These are phyloP conservation scores for Mycena galopus DNA, from an alignment of 768 basidiomycete species.

Conservation along the genomic window DNA sequence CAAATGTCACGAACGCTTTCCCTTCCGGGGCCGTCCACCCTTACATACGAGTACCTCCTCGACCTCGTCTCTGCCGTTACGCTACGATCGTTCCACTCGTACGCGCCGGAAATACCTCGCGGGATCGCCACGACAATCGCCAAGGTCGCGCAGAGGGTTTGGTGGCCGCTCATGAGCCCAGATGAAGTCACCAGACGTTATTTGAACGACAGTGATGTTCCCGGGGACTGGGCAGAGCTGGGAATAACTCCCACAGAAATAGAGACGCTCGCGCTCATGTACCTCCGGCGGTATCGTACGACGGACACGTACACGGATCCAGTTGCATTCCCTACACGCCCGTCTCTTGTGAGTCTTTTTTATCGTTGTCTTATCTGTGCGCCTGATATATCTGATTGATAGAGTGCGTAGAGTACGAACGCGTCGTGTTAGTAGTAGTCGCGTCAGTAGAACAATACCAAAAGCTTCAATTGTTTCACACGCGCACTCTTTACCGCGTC, in stretches of 20 bases:
- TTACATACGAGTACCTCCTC: slow-evolving; percentile 85
- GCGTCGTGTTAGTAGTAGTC: slow-evolving; percentile 16
- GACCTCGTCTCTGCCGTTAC: slow-evolving; percentile 86
- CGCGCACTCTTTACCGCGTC: background rate
- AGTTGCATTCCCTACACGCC: slow-evolving; percentile 34
- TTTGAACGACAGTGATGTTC: slow-evolving; percentile 81
- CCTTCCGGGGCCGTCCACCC: slow-evolving; percentile 90
- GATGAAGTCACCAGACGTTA: slow-evolving; percentile 93
- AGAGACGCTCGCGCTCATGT: slow-evolving; percentile 89
- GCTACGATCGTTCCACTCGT: slow-evolving; percentile 73
- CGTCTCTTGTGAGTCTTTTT: slow-evolving; percentile 28
- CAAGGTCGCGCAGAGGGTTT: slow-evolving; percentile 71
- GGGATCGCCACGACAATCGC: slow-evolving; percentile 74
- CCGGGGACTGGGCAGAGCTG: slow-evolving; percentile 87
- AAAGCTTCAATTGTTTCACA: slow-evolving; percentile 20
- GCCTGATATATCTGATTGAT: slow-evolving; percentile 9
- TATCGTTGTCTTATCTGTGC: slow-evolving; percentile 3
- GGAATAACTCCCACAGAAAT: slow-evolving; percentile 87
- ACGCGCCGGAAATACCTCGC: slow-evolving; percentile 84
- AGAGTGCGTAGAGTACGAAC: slow-evolving; percentile 26
- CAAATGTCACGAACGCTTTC: slow-evolving; percentile 76
- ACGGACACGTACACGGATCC: slow-evolving; percentile 69
- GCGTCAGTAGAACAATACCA: slow-evolving; percentile 20
- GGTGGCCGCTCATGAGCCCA: slow-evolving; percentile 94
- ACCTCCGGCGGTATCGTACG: slow-evolving; percentile 89